These are phyloP conservation scores for Penicillium brevicompactum DNA, from an alignment of 2,329 filamentous ascomycete species.

Conservation along the genomic window DNA sequence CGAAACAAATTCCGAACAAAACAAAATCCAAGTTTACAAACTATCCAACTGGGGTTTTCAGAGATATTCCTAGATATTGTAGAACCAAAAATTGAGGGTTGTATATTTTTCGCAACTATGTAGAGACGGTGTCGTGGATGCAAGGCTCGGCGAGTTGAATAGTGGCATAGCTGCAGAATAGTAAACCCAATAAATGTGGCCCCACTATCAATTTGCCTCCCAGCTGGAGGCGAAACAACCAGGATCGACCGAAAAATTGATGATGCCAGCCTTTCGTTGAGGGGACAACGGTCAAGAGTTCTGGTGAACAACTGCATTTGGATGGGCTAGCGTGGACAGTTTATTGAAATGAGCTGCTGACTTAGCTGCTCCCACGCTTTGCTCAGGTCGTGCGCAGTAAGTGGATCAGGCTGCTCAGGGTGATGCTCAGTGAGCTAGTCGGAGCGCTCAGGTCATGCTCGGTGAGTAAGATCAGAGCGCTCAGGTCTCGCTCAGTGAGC, in stretches of 20 bases:
- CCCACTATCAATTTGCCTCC: background rate
- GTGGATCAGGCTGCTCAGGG: too few relatives aligned
- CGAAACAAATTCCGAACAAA: background rate
- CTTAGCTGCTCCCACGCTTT: background rate
- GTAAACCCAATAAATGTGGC: background rate
- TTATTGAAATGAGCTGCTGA: background rate
- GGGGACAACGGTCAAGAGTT: constrained; percentile 1
- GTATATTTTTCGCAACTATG: background rate
- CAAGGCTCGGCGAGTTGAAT: background rate
- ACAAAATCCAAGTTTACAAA: background rate
- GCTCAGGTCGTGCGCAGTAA: too few relatives aligned
- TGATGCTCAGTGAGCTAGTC: background rate
- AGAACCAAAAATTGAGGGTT: background rate
- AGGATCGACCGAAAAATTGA: background rate
- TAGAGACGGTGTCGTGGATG: background rate
- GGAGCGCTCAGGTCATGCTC: background rate
- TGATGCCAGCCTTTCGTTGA: background rate
- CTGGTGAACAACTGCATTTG: too few relatives aligned
- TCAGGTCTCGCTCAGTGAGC: background rate
- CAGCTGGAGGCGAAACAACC: background rate
- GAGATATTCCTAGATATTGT: background rate
- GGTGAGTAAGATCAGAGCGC: background rate
- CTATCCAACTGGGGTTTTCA: background rate
- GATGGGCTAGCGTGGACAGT: background rate
- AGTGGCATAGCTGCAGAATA: background rate